Evolutionary conservation across 768 basidiomycete genomes (phyloP), one percentile per base, ranked within the genome.

Genomic region (Kwoniella botswanensis): DNA sequence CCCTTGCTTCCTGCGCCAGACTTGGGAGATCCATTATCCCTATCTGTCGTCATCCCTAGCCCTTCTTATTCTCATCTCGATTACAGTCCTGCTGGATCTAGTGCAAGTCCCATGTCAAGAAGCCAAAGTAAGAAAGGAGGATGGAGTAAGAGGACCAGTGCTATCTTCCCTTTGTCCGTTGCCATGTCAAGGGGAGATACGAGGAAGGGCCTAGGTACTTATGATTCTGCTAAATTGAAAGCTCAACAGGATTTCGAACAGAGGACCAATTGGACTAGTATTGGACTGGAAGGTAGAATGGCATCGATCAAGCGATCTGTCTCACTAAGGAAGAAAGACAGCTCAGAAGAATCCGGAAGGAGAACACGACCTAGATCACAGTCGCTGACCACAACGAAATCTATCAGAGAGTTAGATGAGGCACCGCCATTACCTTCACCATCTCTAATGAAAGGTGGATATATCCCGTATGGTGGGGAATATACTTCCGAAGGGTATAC

Each of bases 11-110:
- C 72, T 2, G 59, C 67, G 10, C 68, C 72, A 4, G 69, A 74
- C 43, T 71, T 76, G 52, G 71, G 72, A 26, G 67, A 67, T 22
- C 73, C 75, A 15, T 57, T 74, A 15, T 24, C 29, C 24, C 42
- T 76, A 10, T 65, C 72, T 7, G 70, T 65, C 7, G 68, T 73
- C 18, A 60, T 70, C 7, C 68, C 71, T 11, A 69, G 67, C 3
- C 74, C 74, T 0, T 74, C 70, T 2, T 74, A 67, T 35, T 71
- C 73, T 2, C 68, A 71, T 61, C 24, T 74, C 15, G 74, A 75
- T 18, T 76, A 76, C 50, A 73, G 70, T 13, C 55, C 61, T 15
- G 70, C 72, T 10, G 75, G 75, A 7, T 68, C 70, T 3, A 56
- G 41, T 67, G 26, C 64, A 29, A 44, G 21, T 42, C n/a, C 60